Base-by-base conservation (phyloP, 768 basidiomycete genomes). In the Naganishia friedmannii region DNA sequence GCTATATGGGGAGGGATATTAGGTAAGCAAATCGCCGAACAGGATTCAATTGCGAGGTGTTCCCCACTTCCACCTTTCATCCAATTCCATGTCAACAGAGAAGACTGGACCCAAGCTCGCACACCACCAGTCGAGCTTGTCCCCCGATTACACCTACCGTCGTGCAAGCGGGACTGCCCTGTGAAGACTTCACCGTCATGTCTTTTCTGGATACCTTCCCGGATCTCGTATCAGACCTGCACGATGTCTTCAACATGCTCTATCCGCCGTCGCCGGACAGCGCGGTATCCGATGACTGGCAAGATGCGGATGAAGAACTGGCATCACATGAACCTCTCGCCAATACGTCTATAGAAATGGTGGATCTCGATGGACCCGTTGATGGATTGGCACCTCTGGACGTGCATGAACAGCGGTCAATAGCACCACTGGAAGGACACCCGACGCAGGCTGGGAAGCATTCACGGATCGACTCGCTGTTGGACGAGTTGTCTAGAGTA, bases 211-310 rank as follows among this genome's bases (percentile, higher is more conserved):
- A 63, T 28, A 26, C 26, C 29, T 63, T 42, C 15, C 60, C 60
- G 28, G 60, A 63, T n/a, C 60, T 63, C 60, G 60, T 26, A 28
- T n/a, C 60, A 7, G 60, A 63, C 26, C 26, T 63, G 10, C 39
- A 26, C 39, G 60, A 63, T 45, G 60, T 46, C 60, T 63, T 63
- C 60, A 63, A 29, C 17, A 63, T 63, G 23, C 39, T 63, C 23
- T 63, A 63, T 63, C 60, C 60, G 32, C 37, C 60, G 2, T 63
- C 60, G 1, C 60, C 60, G 6, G 42, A 39, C 4, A 29, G 60
- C 21, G 17, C 60, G 9, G 23, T 37, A 13, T 42, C 39, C 10
- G 60, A 63, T 29, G 60, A 58, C 57, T 58, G 57, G 57, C 13
- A 42, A 26, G 57, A 58, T 26, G 19, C 5, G 1, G 60, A 63